A percentile compares a stretch with the other conserved stretches of the same genome.
These are phyloP conservation scores for Pseudonitzschia multistriata DNA, from an alignment of 108 stramenopile species.

Conservation along the genomic window DNA sequence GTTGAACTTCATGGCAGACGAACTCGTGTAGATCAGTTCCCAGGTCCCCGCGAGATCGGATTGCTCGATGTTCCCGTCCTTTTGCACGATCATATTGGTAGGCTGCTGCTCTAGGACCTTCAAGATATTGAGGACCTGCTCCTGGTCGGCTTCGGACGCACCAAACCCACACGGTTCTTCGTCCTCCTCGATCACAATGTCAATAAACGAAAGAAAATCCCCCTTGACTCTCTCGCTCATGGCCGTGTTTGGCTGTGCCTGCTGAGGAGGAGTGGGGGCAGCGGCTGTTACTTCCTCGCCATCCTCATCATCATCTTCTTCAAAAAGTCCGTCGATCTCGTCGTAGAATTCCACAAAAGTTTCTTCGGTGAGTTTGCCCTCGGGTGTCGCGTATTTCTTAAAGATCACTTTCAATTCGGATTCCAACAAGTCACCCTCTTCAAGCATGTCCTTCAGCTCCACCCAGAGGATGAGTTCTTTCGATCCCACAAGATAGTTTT, in stretches of 20 bases:
- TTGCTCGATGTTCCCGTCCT: slow-evolving; percentile 31
- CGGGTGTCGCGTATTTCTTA: slow-evolving; percentile 26
- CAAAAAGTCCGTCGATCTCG: slow-evolving; percentile 76
- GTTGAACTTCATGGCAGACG: slow-evolving; percentile 82
- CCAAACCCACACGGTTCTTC: slow-evolving; percentile 74
- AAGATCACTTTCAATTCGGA: slow-evolving; percentile 63
- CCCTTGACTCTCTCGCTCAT: slow-evolving; percentile 20
- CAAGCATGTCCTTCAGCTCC: slow-evolving; percentile 72
- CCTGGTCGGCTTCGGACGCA: slow-evolving; percentile 59
- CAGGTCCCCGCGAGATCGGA: slow-evolving; percentile 67
- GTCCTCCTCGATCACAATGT: slow-evolving; percentile 38
- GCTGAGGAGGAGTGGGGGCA: neutral
- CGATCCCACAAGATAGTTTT: slow-evolving; percentile 52
- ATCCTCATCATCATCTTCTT: slow-evolving; percentile 54
- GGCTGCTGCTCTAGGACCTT: slow-evolving; percentile 54
- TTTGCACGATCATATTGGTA: slow-evolving; percentile 42
- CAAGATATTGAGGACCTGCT: slow-evolving; percentile 58
- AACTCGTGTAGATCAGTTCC: slow-evolving; percentile 78
- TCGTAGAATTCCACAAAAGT: slow-evolving; percentile 56
- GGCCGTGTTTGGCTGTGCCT: neutral
- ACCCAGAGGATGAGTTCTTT: slow-evolving; percentile 65
- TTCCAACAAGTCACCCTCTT: slow-evolving; percentile 54
- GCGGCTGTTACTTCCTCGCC: slow-evolving; percentile 10
- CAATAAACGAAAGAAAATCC: slow-evolving; percentile 31
- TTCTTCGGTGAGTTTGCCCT: slow-evolving; percentile 51